Evolutionary conservation across 139 green algal species (phyloP).

Genomic region (Ettlia oleoabundans): DNA sequence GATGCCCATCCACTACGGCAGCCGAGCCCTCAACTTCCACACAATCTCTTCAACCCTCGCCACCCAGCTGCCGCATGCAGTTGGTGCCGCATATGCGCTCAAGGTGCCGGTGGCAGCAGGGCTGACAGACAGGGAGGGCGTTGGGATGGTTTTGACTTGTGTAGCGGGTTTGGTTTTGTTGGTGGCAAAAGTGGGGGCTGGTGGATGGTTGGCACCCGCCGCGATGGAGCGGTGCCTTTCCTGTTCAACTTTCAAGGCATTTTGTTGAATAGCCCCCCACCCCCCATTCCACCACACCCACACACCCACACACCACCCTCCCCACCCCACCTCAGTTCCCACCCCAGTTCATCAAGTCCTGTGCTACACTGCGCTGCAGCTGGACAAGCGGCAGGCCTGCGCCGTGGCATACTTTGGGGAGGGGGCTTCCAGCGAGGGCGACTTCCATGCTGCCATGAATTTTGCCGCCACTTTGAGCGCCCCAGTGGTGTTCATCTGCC

Average conservation of each 20-base stretch:
- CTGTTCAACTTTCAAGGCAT: too few species aligned
- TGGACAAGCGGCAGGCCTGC: constrained; percentile 46
- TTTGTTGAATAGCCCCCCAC: too few species aligned
- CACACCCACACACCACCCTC: not conserved
- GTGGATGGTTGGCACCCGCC: too few species aligned
- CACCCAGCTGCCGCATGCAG: constrained; percentile 95
- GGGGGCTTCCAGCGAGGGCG: constrained; percentile 86
- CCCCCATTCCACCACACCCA: too few species aligned
- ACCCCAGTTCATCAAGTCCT: not conserved
- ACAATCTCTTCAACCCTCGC: constrained; percentile 92
- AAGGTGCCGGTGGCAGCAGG: constrained; percentile 60
- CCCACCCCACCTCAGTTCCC: not conserved
- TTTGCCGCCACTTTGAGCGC: constrained; percentile 86
- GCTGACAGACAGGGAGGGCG: too few species aligned
- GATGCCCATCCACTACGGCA: constrained; percentile 97
- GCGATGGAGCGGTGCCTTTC: too few species aligned
- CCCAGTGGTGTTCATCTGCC: constrained; percentile 93
- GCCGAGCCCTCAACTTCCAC: constrained; percentile 78
- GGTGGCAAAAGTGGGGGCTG: too few species aligned
- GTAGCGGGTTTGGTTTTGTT: too few species aligned
- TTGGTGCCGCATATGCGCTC: constrained; percentile 89
- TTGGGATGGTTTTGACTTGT: too few species aligned
- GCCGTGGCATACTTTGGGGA: constrained; percentile 86
- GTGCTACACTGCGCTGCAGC: too few species aligned
- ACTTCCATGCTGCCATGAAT: constrained; percentile 95